phyloP scores from a whole-genome alignment of 805 yeast species.

The Sugiyamaella valdiviana region DNA sequence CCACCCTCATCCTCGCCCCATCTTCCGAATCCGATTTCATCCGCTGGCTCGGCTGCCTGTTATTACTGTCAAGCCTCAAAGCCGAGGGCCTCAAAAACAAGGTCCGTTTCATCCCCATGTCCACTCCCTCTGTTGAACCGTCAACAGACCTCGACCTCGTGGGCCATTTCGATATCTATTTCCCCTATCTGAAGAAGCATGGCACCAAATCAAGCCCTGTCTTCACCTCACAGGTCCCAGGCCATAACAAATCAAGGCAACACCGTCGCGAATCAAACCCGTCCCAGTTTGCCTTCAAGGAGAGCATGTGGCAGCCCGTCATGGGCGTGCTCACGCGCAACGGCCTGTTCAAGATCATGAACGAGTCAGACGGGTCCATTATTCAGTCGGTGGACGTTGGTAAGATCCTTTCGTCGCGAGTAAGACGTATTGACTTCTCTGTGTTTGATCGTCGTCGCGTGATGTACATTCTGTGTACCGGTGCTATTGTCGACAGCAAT shows the following conservation, averaged over 20 bases:
- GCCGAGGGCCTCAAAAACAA: constrained; percentile 17
- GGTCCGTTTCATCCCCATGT: constrained; percentile 5
- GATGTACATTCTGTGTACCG: constrained; percentile 13
- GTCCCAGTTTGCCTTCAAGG: constrained; percentile 11
- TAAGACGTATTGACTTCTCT: constrained; percentile 16
- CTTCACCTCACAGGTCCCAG: constrained; percentile 3
- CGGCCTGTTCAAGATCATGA: constrained; percentile 16
- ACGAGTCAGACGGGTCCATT: constrained; percentile 16
- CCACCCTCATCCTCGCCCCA: constrained; percentile 13
- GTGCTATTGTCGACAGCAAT: constrained; percentile 4
- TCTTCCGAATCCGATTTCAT: constrained; percentile 18
- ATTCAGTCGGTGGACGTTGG: constrained; percentile 16
- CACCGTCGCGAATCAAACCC: neutral
- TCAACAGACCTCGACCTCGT: constrained; percentile 11
- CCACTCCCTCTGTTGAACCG: neutral
- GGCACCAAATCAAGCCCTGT: constrained; percentile 4
- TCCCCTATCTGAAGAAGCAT: constrained; percentile 11
- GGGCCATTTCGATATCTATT: constrained; percentile 17
- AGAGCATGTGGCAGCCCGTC: constrained; percentile 16
- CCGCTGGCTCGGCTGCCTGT: constrained; percentile 15
- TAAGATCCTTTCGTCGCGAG: constrained; percentile 17
- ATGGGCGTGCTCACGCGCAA: constrained; percentile 13
- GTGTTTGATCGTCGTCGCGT: constrained; percentile 16
- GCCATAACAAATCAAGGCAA: neutral
- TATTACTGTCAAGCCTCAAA: constrained; percentile 20